These are phyloP conservation scores for Lactarius deliciosus DNA, from an alignment of 768 basidiomycete genomes.

Conservation along the genomic window DNA sequence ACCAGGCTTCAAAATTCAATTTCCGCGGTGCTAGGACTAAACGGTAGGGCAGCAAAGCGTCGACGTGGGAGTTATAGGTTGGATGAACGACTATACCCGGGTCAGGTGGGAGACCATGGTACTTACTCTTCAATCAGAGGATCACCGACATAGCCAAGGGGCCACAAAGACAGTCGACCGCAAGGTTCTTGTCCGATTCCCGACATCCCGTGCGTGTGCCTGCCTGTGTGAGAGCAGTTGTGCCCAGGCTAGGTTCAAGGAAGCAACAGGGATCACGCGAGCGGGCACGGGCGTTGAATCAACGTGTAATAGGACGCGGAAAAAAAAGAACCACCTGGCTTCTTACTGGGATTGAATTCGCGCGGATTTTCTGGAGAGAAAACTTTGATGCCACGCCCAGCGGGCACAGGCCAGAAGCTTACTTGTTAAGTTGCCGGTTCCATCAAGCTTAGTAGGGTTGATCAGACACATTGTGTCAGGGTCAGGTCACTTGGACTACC, in stretches of 20 bases:
- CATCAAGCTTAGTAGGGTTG: neutral
- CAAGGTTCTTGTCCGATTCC: slow-evolving; percentile 3
- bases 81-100: neutral
- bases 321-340: slow-evolving; percentile 10
- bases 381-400: neutral
- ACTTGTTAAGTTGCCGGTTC: neutral
- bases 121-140: slow-evolving; percentile 1
- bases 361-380: slow-evolving; percentile 15
- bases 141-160: neutral
- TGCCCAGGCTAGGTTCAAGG: neutral
- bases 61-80: neutral
- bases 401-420: slow-evolving; percentile 3
- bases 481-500: neutral
- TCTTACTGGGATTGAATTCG: slow-evolving; percentile 17
- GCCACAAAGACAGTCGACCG: neutral
- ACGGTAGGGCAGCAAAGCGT: neutral
- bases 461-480: neutral
- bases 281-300: slow-evolving; percentile 6
- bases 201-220: slow-evolving; percentile 1
- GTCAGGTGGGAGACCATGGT: neutral
- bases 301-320: neutral
- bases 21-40: neutral
- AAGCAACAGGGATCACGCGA: slow-evolving; percentile 22
- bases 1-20: slow-evolving; percentile 4
- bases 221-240: neutral